Evolutionary conservation across 1,284 basidiomycete species (phyloP), one percentile per base, ranked within the genome.

Genomic region (Chalciporus sp.): DNA sequence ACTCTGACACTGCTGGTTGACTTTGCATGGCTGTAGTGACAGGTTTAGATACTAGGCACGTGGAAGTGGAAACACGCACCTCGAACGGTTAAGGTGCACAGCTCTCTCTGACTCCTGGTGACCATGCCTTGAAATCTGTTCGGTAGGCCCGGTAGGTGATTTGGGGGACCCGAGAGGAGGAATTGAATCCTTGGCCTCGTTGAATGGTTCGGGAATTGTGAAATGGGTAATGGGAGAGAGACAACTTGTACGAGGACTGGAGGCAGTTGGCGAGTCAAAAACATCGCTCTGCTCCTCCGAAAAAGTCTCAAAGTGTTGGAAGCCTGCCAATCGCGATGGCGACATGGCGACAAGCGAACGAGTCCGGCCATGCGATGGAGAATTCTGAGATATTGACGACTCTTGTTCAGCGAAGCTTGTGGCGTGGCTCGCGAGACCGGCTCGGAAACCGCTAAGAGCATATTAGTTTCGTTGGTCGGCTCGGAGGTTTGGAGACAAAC

Each of bases 211-310:
- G 1, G 56, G 53, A 35, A 67, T 33, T 8, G 51, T 42, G 26
- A 65, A 23, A 42, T 66, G 52, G 6, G 6, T 7, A 8, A 65
- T 63, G 28, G 66, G 65, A 3, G 66, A 59, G 26, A 67, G 62
- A 52, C 44, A 51, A 12, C 14, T 19, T 27, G 19, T 4, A 23
- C n/a, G 46, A 47, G 55, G 53, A 46, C 42, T 61, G 7, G 31
- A 29, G 33, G 51, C 6, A 4, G 19, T 11, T 9, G 42, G 31
- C 14, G n/a, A 16, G 5, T 26, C 37, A 45, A 8, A 7, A 1
- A 29, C 37, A 41, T 37, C 42, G 4, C 19, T 50, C 23, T 33
- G 47, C n/a, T 17, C 50, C 44, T 45, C 53, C 6, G 16, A 11
- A 39, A 20, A 12, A 5, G 35, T 20, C 33, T 56, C 61, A 16